Evolutionary conservation across 495 filamentous ascomycete species (phyloP), one percentile per base, ranked within the genome.

Genomic region (Xylaria cubensis): DNA sequence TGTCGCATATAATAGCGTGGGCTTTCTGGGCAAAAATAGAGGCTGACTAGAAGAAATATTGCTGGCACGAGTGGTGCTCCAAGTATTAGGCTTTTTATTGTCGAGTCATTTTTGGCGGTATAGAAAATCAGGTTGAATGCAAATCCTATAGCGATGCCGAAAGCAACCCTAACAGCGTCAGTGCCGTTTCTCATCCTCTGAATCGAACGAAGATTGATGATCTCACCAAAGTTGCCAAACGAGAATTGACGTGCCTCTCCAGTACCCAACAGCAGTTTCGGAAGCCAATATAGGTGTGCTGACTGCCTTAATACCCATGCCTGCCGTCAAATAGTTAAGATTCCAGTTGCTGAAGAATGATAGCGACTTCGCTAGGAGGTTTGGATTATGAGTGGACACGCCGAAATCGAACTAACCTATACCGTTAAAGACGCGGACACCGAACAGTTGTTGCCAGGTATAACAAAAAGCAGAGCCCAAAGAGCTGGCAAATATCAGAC

Each of bases 291-390:
- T 78, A n/a, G 79, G 77, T 7, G 79, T 78, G 41, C 72, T 76
- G 21, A 79, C 77, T 9, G 79, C 79, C 69, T 80, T 80, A 13
- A 80, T 46, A 8, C 79, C 79, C 79, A 80, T 80, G 6, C 77
- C 78, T 80, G 29, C 3, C 13, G 53, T 41, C 64, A 21, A 8
- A 68, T 5, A 0, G 70, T 50, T 41, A 68, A 29, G 26, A 29
- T 29, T 29, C 63, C 15, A 62, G 48, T 56, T 12, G 19, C 13
- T 8, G 0, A 39, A 19, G 9, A 64, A 9, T 4, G 13, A 13
- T 6, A 46, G 4, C 36, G 3, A 41, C 36, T 44, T 44, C 53
- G 13, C 39, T 42, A 1, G 15, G 21, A n/a, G n/a, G 21, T 24
- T 17, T 7, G 12, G 15, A 5, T 29, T 24, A 7, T 36, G 17